A percentile compares a stretch with the other conserved stretches of the same genome.
Evolutionary conservation across 768 basidiomycete species (phyloP).

Genomic region (Imleria badia): DNA sequence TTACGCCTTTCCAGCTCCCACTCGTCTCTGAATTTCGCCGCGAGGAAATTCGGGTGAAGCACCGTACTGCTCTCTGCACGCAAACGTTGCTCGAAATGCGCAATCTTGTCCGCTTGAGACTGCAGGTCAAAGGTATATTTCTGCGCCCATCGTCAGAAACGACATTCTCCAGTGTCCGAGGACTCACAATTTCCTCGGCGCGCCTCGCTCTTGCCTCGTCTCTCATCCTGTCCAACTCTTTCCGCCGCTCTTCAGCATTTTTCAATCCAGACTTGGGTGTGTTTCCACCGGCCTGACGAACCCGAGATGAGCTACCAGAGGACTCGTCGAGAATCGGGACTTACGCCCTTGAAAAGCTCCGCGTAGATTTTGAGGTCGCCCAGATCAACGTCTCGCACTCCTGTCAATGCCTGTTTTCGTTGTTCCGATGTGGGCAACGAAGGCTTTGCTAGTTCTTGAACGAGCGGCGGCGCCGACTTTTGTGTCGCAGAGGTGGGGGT

Average conservation of each 20-base stretch:
- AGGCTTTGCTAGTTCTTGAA: constrained; percentile 28
- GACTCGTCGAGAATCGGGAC: constrained; percentile 14
- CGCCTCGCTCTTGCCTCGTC: constrained; percentile 66
- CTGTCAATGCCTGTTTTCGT: constrained; percentile 43
- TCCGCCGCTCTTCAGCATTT: constrained; percentile 66
- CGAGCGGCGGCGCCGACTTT: constrained; percentile 14
- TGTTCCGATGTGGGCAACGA: constrained; percentile 27
- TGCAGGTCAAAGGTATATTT: constrained; percentile 54
- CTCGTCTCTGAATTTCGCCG: constrained; percentile 54
- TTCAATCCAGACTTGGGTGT: constrained; percentile 46
- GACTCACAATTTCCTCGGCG: constrained; percentile 51
- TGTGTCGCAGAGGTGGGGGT: constrained; percentile 27
- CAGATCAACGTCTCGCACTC: constrained; percentile 60
- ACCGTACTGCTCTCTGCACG: constrained; percentile 50
- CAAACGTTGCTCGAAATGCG: constrained; percentile 59
- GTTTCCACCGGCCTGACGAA: constrained; percentile 40
- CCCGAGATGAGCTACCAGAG: not conserved
- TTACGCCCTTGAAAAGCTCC: constrained; percentile 58
- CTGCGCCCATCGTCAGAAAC: constrained; percentile 35
- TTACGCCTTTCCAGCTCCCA: constrained; percentile 43
- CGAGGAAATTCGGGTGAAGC: constrained; percentile 61
- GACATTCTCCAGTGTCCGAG: not conserved
- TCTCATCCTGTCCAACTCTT: constrained; percentile 65
- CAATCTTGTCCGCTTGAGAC: constrained; percentile 58
- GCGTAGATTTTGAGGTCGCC: constrained; percentile 63